phyloP scores from a whole-genome alignment of 306 rosid species.

The Inga laurina region DNA sequence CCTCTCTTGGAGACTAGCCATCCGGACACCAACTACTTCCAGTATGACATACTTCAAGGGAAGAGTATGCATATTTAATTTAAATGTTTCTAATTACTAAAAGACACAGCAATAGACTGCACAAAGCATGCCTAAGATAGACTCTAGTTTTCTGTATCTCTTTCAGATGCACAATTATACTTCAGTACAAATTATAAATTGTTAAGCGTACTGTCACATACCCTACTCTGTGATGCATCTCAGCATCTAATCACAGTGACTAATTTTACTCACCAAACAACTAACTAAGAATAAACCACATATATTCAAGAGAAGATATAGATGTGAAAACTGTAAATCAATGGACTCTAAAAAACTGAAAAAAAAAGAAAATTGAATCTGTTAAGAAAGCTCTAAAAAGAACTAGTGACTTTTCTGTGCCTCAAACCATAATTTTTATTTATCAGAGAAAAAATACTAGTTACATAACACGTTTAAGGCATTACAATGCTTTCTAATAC shows the following conservation, averaged over 20 bases:
- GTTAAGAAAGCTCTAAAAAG: background rate
- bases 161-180: background rate
- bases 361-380: too few species aligned
- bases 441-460: background rate
- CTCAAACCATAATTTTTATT: background rate
- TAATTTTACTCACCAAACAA: background rate
- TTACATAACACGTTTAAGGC: background rate
- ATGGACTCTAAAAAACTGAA: background rate
- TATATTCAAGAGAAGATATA: background rate
- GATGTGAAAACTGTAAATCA: background rate
- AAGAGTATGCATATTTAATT: background rate
- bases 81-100: background rate
- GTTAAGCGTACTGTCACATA: background rate
- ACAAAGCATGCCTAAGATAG: background rate
- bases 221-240: background rate
- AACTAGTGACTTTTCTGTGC: background rate
- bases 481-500: background rate
- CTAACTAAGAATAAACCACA: background rate
- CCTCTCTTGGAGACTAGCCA: background rate
- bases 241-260: background rate
- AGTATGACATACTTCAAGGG: conserved; percentile 5
- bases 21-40: background rate
- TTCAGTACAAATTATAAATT: background rate
- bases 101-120: background rate
- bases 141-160: background rate